Base-by-base conservation (phyloP, 768 basidiomycete genomes). In the Thelephora ganbajun region DNA sequence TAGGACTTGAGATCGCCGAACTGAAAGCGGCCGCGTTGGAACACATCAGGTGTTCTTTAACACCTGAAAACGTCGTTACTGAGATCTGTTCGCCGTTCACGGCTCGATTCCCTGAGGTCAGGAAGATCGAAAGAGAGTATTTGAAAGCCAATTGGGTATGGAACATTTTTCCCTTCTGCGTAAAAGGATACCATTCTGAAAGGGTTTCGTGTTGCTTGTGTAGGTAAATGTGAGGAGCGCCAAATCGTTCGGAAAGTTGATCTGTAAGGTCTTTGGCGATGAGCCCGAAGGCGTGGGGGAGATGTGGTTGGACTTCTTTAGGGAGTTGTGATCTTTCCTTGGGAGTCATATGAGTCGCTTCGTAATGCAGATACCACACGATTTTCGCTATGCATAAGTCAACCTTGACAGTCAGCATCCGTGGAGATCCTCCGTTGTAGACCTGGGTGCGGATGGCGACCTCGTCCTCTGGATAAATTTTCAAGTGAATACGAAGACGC, bases 281-380 rank as follows among this genome's bases (percentile, higher is more conserved):
- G 18, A 41, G 14, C 39, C 39, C 2, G 39, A 41, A 41, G 39
- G 39, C 9, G 39, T 41, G 16, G 39, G 18, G 9, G 39, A 41
- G 22, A 54, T 59, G 3, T 55, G 53, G 35, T 59, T 57, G 33
- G 56, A 52, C 20, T 61, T 59, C 11, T 57, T 56, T 11, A 62
- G 64, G 30, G 66, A 63, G 33, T 66, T 65, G 39, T 68, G 26
- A 30, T 30, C 9, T 30, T 30, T 30, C 26, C 9, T 30, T 30
- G 26, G 26, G 26, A 9, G n/a, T n/a, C n/a, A n/a, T n/a, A n/a
- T n/a, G n/a, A n/a, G n/a, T n/a, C n/a, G n/a, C n/a, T n/a, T n/a
- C 26, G 26, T 4, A 4, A 9, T 9, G 26, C 9, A 30, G 26
- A 30, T 9, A 30, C 26, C 9, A 9, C 26, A 4, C 26, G 9